phyloP scores from a whole-genome alignment of 352 stramenopile genomes.

The Phytophthora meadii region DNA sequence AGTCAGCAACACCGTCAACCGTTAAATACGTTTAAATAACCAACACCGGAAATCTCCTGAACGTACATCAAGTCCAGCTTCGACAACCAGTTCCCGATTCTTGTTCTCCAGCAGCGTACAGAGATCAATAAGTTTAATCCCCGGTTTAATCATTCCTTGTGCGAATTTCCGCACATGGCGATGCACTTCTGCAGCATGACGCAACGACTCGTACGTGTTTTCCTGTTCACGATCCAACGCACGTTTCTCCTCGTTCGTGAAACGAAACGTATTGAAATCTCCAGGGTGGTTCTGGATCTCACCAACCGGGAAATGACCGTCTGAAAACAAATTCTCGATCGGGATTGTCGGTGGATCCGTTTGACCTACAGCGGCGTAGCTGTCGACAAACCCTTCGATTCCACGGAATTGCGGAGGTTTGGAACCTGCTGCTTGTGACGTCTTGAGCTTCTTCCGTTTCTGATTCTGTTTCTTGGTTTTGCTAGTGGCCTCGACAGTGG shows the following conservation, averaged over 20 bases:
- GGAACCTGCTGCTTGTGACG: constrained; percentile 25
- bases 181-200: constrained; percentile 96
- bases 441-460: too few species aligned
- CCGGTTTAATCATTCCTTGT: constrained; percentile 96
- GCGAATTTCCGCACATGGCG: constrained; percentile 92
- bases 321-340: constrained; percentile 70
- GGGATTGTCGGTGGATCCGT: constrained; percentile 96
- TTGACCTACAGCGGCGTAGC: constrained; percentile 94
- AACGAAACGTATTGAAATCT: constrained; percentile 93
- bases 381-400: constrained; percentile 93
- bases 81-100: constrained; percentile 94
- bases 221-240: constrained; percentile 80
- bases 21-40: constrained; percentile 36
- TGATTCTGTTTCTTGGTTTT: too few species aligned
- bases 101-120: constrained; percentile 97
- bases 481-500: too few species aligned
- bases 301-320: constrained; percentile 87
- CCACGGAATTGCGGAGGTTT: constrained; percentile 72
- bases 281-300: constrained; percentile 94
- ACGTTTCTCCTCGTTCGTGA: constrained; percentile 86
- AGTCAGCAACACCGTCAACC: background rate
- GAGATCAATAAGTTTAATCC: constrained; percentile 96
- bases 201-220: constrained; percentile 75
- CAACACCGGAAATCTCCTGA: constrained; percentile 12
- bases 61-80: constrained; percentile 86